Conservation (phyloP, 371 early-diverging fungal genomes). For the Gilbertella persicaria region DNA sequence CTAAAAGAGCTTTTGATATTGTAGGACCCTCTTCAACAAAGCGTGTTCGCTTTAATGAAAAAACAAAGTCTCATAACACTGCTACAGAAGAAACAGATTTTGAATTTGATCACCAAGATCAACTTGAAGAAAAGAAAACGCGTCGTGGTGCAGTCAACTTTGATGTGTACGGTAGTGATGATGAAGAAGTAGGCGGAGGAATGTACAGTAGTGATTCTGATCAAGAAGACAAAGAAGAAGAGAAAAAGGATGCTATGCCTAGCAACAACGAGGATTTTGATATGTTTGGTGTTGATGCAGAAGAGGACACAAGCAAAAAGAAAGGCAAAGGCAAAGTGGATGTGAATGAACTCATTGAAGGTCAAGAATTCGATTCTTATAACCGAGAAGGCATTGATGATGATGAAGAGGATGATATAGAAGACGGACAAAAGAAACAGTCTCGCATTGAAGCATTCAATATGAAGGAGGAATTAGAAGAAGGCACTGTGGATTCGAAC, state of each 20-base stretch:
- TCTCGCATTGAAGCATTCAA: slow-evolving; percentile 82
- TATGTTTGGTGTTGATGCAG: slow-evolving; percentile 59
- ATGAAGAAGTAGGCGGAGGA: slow-evolving; percentile 56
- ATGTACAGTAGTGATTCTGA: slow-evolving; percentile 49
- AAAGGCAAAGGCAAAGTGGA: slow-evolving; percentile 22
- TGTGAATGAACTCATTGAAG: slow-evolving; percentile 51
- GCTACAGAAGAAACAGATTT: slow-evolving; percentile 22
- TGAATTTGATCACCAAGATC: slow-evolving; percentile 53
- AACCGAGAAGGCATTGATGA: slow-evolving; percentile 45
- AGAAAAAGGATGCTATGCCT: slow-evolving; percentile 18
- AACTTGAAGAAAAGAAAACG: slow-evolving; percentile 45
- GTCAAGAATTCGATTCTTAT: slow-evolving; percentile 51
- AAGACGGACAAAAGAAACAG: slow-evolving; percentile 53
- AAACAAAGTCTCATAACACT: not conserved
- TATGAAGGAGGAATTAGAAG: slow-evolving; percentile 86
- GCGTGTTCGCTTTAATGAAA: slow-evolving; percentile 39
- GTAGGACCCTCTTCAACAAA: slow-evolving; percentile 28
- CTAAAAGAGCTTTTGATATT: slow-evolving; percentile 32
- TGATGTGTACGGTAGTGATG: slow-evolving; percentile 57
- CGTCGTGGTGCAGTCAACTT: slow-evolving; percentile 57
- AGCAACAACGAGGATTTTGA: slow-evolving; percentile 51
- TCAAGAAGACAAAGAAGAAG: slow-evolving; percentile 36
- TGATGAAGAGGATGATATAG: slow-evolving; percentile 49
- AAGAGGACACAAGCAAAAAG: slow-evolving; percentile 14
- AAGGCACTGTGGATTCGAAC: slow-evolving; percentile 80